Evolutionary conservation across 768 basidiomycete species (phyloP), one percentile per base, ranked within the genome.

Genomic region (Kwoniella pini): DNA sequence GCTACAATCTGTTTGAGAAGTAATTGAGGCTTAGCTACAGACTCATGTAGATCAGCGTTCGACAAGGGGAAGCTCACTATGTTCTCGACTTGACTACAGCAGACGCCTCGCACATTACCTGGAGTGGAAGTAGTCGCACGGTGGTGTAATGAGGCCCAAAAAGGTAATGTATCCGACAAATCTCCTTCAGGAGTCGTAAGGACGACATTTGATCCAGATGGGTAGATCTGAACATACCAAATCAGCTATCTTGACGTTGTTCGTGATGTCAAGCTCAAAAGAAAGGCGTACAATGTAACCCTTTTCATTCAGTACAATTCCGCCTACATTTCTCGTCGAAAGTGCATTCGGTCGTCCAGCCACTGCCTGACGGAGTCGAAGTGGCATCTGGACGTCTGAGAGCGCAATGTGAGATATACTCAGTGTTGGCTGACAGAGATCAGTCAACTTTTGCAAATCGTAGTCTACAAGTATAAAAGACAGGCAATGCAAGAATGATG

Each of bases 341-440:
- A n/a, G 22, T 4, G 28, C n/a, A 24, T 49, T 67, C 6, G 70
- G 70, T 53, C 66, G 42, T 28, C 72, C 72, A 46, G 68, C 44
- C 2, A 74, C 46, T 17, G 68, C 63, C 65, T 74, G 69, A n/a
- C 68, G 61, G 6, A 74, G 68, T 52, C 69, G 51, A 3, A 74
- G 64, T 7, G 72, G 62, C 72, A 74, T 74, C 2, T 45, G 21
- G 15, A 28, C 17, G 21, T 15, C 11, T 15, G 11, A 2, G 7
- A 24, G 24, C 13, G 28, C 15, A 7, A 11, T n/a, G n/a, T n/a
- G n/a, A n/a, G n/a, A n/a, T n/a, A n/a, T n/a, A n/a, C n/a, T n/a
- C n/a, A n/a, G n/a, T n/a, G n/a, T n/a, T n/a, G n/a, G n/a, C n/a
- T n/a, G n/a, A n/a, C n/a, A n/a, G n/a, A n/a, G n/a, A n/a, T n/a